Evolutionary conservation across 2,329 filamentous ascomycete genomes (phyloP).

Genomic region (Sclerotinia sclerotiorum): DNA sequence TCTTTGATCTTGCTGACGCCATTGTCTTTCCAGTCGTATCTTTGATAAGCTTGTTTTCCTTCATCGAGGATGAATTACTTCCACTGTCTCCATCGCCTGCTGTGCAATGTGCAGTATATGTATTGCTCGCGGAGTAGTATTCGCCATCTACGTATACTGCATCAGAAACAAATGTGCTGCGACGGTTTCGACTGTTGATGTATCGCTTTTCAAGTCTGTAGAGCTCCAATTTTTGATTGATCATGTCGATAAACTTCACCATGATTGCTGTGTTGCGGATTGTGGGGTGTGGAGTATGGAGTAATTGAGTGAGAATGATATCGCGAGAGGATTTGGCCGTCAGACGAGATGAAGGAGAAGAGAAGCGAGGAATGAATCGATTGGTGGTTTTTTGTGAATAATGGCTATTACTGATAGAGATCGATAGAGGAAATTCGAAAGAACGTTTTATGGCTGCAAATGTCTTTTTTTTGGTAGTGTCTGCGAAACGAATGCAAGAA

Average conservation of each 20-base stretch:
- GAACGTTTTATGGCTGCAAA: background rate
- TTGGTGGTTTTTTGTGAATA: background rate
- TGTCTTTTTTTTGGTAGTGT: background rate
- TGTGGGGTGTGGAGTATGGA: constrained; percentile 8
- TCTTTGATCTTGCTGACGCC: constrained; percentile 17
- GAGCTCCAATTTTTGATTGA: constrained; percentile 76
- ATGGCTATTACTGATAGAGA: background rate
- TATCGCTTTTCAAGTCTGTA: constrained; percentile 95
- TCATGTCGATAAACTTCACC: constrained; percentile 54
- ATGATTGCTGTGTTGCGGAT: constrained; percentile 28
- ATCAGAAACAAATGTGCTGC: constrained; percentile 84
- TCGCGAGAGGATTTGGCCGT: constrained; percentile 6
- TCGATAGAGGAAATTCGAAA: background rate
- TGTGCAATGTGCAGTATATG: constrained; percentile 19
- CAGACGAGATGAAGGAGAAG: constrained; percentile 3
- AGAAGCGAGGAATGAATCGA: background rate
- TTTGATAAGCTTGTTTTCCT: constrained; percentile 12
- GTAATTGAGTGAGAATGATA: background rate
- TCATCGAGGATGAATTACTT: constrained; percentile 17
- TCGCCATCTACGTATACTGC: constrained; percentile 94
- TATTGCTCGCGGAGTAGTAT: constrained; percentile 50
- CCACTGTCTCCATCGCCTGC: constrained; percentile 20
- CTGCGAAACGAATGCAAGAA: background rate
- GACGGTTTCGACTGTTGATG: constrained; percentile 80
- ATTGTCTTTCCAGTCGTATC: constrained; percentile 21